Evolutionary conservation across 73 alveolate genomes (phyloP), one percentile per base, ranked within the genome.

Genomic region (Diophrys appendiculata): DNA sequence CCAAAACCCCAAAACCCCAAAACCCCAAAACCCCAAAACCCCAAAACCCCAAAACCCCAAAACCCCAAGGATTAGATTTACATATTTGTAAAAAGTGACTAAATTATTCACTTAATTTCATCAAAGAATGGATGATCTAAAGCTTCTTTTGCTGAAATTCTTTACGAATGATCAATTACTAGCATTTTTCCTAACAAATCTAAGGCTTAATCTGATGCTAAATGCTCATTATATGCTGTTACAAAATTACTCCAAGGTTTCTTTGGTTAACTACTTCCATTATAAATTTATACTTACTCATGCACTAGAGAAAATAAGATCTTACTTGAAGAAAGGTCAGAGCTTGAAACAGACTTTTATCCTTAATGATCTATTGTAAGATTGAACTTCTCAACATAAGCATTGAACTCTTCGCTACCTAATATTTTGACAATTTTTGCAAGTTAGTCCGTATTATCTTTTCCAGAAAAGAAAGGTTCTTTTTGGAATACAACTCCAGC

Each of bases 141-240:
- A 0, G 97, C 98, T 70, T 95, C 94, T 65, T 76, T 78, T 1
- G 99, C 93, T 28, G 96, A 89, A 25, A 95, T 88, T 83, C 99
- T 83, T 53, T 74, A 65, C 35, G 82, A 77, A 52, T 86, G 80
- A 81, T 92, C 93, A 60, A 77, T 54, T 1, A 35, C 82, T n/a
- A 90, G 91, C 92, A 91, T 87, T 83, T 91, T 81, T 69, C 78
- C 69, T 3, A 89, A 69, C 69, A 91, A 70, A 78, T 91, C 97
- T 24, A 85, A 23, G 23, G 82, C 88, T 0, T 76, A 71, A 8
- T 32, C 77, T 14, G 87, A 28, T 28, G 76, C 81, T 30, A 75
- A 56, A 24, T 18, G 23, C 77, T 76, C 33, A 75, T 82, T 82
- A 35, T 82, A 67, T 24, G 54, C 64, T 30, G 70, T 82, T 25